phyloP scores from a whole-genome alignment of 495 filamentous ascomycete species.

The Penicillium cosmopolitanum region DNA sequence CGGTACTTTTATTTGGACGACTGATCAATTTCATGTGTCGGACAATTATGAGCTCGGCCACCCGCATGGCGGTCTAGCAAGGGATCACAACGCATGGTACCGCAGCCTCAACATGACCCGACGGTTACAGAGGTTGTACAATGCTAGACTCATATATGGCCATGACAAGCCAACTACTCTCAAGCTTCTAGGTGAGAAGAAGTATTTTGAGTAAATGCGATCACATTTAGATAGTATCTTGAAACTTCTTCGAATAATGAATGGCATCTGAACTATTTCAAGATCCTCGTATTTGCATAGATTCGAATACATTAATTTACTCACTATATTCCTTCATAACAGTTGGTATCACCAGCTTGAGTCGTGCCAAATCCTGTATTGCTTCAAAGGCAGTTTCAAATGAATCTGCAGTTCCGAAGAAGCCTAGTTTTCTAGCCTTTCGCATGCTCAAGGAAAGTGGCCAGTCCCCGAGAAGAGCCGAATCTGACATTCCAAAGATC shows the following conservation, averaged over 20 bases:
- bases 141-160: slow-evolving; percentile 45
- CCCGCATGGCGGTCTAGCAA: slow-evolving; percentile 47
- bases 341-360: not conserved
- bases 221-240: not conserved
- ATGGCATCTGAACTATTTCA: not conserved
- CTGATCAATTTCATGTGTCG: slow-evolving; percentile 46
- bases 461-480: slow-evolving; percentile 1
- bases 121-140: slow-evolving; percentile 36
- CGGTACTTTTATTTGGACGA: slow-evolving; percentile 50
- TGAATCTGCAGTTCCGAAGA: slow-evolving; percentile 4
- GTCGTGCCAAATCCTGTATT: slow-evolving; percentile 1
- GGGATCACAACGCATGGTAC: slow-evolving; percentile 50
- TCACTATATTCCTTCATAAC: not conserved
- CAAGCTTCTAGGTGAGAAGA: slow-evolving; percentile 23
- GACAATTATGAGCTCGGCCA: slow-evolving; percentile 26
- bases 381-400: slow-evolving; percentile 3
- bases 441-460: slow-evolving; percentile 3
- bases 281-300: no score
- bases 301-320: not conserved
- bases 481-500: slow-evolving; percentile 4
- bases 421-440: slow-evolving; percentile 1
- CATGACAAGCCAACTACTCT: slow-evolving; percentile 34
- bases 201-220: slow-evolving; percentile 22
- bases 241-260: not conserved
- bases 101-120: slow-evolving; percentile 43